Percentiles rank a stretch among this genome's conserved stretches.
Evolutionary conservation across 129 eudicot species (phyloP).

Genomic region (Logfia minima): DNA sequence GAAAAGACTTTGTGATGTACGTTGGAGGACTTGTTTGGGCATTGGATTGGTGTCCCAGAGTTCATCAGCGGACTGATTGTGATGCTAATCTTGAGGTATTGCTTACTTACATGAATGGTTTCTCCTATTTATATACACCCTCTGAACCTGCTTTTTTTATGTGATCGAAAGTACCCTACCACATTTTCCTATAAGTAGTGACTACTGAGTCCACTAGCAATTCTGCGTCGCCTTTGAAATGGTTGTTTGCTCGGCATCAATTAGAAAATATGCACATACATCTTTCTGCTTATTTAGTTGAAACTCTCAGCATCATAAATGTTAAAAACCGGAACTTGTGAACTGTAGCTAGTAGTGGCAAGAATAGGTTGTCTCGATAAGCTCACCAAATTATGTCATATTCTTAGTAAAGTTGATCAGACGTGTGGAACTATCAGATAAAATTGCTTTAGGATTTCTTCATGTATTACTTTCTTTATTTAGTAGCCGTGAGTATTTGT

Average conservation of each 20-base stretch:
- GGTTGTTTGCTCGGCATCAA: neutral
- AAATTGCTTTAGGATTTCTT: too few relatives aligned
- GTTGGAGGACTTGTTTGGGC: constrained; percentile 94
- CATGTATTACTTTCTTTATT: too few relatives aligned
- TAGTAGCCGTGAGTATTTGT: too few relatives aligned
- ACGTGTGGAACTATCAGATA: too few relatives aligned
- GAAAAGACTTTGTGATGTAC: constrained; percentile 81
- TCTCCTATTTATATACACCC: neutral
- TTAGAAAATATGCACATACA: too few relatives aligned
- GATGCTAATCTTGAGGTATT: constrained; percentile 65
- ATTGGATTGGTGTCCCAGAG: constrained; percentile 92
- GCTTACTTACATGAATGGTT: neutral
- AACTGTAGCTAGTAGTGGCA: neutral
- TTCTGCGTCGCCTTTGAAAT: neutral
- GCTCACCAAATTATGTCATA: too few relatives aligned
- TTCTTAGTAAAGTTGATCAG: too few relatives aligned
- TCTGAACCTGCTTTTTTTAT: neutral
- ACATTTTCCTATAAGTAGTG: neutral
- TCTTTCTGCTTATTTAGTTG: neutral
- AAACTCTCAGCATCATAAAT: neutral
- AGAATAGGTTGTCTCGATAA: too few relatives aligned
- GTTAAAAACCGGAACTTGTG: neutral
- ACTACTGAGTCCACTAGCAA: neutral
- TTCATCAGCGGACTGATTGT: constrained; percentile 36
- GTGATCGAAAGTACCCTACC: neutral